These are phyloP conservation scores for Volvariella volvacea DNA, from an alignment of 1,284 basidiomycete genomes.

Conservation along the genomic window DNA sequence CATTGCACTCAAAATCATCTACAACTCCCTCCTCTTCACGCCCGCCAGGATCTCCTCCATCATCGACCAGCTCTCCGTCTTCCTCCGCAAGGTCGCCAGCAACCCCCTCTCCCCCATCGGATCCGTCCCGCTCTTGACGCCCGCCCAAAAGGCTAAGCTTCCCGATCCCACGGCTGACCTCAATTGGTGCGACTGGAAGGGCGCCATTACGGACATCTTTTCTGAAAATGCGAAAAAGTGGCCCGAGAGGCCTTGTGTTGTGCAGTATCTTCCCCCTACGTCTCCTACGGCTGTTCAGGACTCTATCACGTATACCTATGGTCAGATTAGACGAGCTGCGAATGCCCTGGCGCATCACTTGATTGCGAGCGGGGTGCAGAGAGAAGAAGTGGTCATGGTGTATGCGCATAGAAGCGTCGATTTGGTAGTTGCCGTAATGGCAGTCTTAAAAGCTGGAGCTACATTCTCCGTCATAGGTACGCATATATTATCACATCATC, in stretches of 20 bases:
- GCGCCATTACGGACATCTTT: constrained; percentile 93
- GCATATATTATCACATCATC: constrained; percentile 18
- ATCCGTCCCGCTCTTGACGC: constrained; percentile 76
- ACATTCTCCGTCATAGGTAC: constrained; percentile 96
- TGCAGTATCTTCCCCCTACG: constrained; percentile 63
- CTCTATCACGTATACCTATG: constrained; percentile 70
- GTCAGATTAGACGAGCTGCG: constrained; percentile 76
- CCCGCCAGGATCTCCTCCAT: constrained; percentile 72
- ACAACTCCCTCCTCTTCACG: constrained; percentile 95
- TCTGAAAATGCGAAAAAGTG: constrained; percentile 71
- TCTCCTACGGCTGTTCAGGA: constrained; percentile 41
- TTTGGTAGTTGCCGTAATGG: constrained; percentile 96
- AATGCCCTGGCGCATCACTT: constrained; percentile 93
- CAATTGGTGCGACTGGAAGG: constrained; percentile 96
- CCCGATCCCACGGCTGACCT: constrained; percentile 88
- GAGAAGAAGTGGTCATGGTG: constrained; percentile 98
- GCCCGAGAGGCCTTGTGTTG: constrained; percentile 78
- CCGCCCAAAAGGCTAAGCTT: constrained; percentile 62
- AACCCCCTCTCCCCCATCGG: constrained; percentile 63
- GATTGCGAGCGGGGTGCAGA: constrained; percentile 77
- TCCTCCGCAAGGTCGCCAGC: constrained; percentile 71
- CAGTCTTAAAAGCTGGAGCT: constrained; percentile 93
- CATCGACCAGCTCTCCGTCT: constrained; percentile 80
- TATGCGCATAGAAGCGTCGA: constrained; percentile 97
- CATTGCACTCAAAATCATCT: constrained; percentile 83